Conservation (phyloP, 306 rosid species). For the Begonia masoniana region DNA sequence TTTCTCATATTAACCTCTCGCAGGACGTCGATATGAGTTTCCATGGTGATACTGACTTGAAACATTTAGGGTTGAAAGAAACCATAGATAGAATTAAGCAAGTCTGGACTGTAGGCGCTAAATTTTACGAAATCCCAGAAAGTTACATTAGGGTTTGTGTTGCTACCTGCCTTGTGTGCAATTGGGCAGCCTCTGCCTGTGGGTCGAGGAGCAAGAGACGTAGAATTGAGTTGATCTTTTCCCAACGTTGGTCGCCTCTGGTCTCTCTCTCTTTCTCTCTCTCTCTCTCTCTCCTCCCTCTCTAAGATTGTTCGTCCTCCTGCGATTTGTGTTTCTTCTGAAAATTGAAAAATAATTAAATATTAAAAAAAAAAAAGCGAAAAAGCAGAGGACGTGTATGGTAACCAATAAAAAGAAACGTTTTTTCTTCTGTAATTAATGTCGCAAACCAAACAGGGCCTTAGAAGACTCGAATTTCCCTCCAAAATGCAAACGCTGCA, state of each 20-base stretch:
- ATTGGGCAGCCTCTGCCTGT: conserved; percentile 31
- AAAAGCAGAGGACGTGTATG: background rate
- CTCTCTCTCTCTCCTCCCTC: no score
- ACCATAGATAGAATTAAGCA: conserved; percentile 86
- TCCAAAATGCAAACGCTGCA: conserved; percentile 9
- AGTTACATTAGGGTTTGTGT: conserved; percentile 89
- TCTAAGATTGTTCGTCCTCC: no score
- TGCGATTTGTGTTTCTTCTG: no score
- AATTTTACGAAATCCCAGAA: conserved; percentile 92
- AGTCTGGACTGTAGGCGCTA: conserved; percentile 95
- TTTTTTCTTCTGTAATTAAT: background rate
- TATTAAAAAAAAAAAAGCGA: no score
- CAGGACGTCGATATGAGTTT: conserved; percentile 74
- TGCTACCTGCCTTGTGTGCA: conserved; percentile 65
- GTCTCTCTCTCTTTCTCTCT: no score
- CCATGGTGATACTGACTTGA: conserved; percentile 72
- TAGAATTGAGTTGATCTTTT: conserved; percentile 45
- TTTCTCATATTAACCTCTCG: conserved; percentile 80
- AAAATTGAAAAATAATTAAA: no score
- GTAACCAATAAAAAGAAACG: no score
- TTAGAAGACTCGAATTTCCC: conserved; percentile 11
- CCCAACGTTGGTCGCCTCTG: no score
- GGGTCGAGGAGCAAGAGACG: conserved; percentile 54
- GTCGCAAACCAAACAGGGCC: background rate
- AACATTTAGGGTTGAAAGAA: conserved; percentile 69